Evolutionary conservation across 2,329 filamentous ascomycete genomes (phyloP), one percentile per base, ranked within the genome.

Genomic region (Ophiocordyceps camponoti-rufipedis): DNA sequence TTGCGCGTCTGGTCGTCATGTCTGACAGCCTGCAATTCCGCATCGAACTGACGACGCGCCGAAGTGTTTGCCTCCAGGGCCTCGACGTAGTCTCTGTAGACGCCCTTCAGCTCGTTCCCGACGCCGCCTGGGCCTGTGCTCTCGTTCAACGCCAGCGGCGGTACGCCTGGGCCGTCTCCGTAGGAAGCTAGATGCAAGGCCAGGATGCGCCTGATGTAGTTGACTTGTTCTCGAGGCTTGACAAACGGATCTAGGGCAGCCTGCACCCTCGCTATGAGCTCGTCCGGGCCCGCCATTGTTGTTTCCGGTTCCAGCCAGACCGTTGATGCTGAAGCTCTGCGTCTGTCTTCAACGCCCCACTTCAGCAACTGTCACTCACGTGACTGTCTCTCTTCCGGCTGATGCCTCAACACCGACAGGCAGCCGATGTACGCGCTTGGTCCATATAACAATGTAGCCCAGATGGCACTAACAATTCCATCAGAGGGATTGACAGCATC

Each of bases 171-270:
- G n/a, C 61, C 64, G 48, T 65, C 59, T 14, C 66, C 59, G 16
- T 63, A 67, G 19, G 68, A 64, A 28, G 66, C 67, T 5, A 81
- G 60, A 50, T 78, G 68, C 18, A 71, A 64, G 40, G 72, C 67
- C 42, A 78, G 55, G 29, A 77, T 61, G 44, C 70, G 71, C 49
- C 73, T 67, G 46, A 80, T 72, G 42, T 71, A 70, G 33, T 68
- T 63, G 43, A 69, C 66, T 51, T 80, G 72, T 47, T 78, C 73
- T 28, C 74, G 68, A 28, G 71, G 67, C 44, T 72, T 74, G 46
- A 79, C 63, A 48, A 68, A 76, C 5, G 71, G 69, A 32, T 65
- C 60, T 19, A 81, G 63, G 16, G 58, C 60, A 39, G 61, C 58
- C 46, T 68, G 64, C 32, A 72, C 57, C 32, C 58, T 58, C 43